phyloP scores from a whole-genome alignment of 75 land plant species.

The Sequoia sempervirens region DNA sequence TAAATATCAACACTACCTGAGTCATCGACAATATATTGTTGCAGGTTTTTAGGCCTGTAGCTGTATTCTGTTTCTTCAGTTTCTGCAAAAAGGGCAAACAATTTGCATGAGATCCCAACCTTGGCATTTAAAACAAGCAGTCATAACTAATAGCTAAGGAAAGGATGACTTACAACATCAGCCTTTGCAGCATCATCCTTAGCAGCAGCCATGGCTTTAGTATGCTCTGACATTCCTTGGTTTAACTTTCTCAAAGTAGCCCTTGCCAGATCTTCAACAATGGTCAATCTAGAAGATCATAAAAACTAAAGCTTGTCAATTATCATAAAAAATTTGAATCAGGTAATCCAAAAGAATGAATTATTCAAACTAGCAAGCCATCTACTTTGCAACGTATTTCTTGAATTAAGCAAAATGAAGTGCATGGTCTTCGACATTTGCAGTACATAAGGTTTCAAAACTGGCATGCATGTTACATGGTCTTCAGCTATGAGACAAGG shows the following conservation, averaged over 20 bases:
- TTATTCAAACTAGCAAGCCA: not conserved
- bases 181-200: constrained; percentile 78
- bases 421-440: too few species aligned
- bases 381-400: too few species aligned
- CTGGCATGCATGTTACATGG: too few species aligned
- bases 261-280: constrained; percentile 64
- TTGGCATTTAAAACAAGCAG: not conserved
- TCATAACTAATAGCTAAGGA: not conserved
- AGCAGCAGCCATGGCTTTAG: constrained; percentile 80
- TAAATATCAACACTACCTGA: constrained; percentile 42
- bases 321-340: not conserved
- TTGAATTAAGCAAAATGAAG: too few species aligned
- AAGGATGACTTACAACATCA: constrained; percentile 55
- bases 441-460: too few species aligned
- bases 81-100: constrained; percentile 38
- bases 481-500: not conserved
- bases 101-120: not conserved
- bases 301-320: not conserved
- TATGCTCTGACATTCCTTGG: constrained; percentile 91
- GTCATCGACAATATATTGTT: constrained; percentile 88
- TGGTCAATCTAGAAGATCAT: constrained; percentile 46
- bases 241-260: constrained; percentile 77
- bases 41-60: constrained; percentile 64
- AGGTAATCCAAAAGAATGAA: not conserved
- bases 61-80: constrained; percentile 65